Conservation (phyloP, 129 eudicot genomes). For the Centrapalus pauciflorus region DNA sequence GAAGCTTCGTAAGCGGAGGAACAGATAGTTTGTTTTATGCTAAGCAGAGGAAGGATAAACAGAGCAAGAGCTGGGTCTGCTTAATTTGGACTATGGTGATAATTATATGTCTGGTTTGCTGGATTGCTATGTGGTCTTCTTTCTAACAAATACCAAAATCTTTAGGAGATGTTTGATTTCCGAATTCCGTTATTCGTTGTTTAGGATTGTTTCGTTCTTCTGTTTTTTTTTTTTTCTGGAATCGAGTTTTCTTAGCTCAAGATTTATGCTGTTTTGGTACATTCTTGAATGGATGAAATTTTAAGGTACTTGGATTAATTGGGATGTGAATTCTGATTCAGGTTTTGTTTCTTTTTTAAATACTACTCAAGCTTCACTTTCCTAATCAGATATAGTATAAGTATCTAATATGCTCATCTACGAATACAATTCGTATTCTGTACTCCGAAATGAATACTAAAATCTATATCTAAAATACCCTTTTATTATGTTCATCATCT, state of each 20-base stretch:
- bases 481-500: too few species aligned
- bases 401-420: too few species aligned
- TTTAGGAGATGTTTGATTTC: constrained; percentile 1
- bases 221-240: background rate
- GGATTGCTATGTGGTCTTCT: constrained; percentile 44
- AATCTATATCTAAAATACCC: too few species aligned
- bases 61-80: constrained; percentile 41
- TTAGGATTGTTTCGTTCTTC: background rate
- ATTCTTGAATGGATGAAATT: constrained; percentile 4
- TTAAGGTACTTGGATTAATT: background rate
- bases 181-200: background rate
- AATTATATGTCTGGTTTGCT: constrained; percentile 54
- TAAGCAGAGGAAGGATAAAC: constrained; percentile 72
- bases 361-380: too few species aligned
- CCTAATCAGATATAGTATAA: too few species aligned
- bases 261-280: background rate
- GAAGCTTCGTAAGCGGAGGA: constrained; percentile 71
- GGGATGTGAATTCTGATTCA: background rate
- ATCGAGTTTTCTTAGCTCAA: background rate
- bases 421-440: too few species aligned
- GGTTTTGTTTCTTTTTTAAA: background rate
- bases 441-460: too few species aligned
- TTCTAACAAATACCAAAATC: constrained; percentile 14
- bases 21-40: constrained; percentile 73
- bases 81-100: constrained; percentile 50